phyloP scores from a whole-genome alignment of 2,329 filamentous ascomycete genomes.

The Clonostachys rosea region DNA sequence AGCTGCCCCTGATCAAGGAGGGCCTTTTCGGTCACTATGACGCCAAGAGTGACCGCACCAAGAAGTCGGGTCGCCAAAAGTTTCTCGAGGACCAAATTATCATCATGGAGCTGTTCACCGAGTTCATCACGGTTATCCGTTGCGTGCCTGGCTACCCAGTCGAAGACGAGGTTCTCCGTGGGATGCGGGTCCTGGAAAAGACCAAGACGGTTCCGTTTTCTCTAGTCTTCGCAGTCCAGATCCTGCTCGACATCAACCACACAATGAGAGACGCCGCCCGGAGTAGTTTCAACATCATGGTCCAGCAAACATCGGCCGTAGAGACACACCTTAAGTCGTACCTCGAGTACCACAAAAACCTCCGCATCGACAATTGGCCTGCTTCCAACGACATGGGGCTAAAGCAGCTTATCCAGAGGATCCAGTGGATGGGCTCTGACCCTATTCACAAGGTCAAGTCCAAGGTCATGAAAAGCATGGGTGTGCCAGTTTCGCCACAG shows the following conservation, averaged over 20 bases:
- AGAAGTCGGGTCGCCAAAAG: slow-evolving; percentile 17
- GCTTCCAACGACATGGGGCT: slow-evolving; percentile 13
- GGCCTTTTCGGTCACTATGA: too few relatives aligned
- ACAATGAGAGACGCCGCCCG: slow-evolving; percentile 11
- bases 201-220: slow-evolving; percentile 23
- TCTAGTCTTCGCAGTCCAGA: slow-evolving; percentile 30
- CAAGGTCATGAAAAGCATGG: too few relatives aligned
- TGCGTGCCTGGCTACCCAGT: slow-evolving; percentile 14
- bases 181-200: slow-evolving; percentile 19
- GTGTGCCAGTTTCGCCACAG: too few relatives aligned
- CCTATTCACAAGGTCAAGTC: too few relatives aligned
- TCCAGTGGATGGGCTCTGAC: too few relatives aligned
- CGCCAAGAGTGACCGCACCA: slow-evolving; percentile 8
- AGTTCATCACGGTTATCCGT: slow-evolving; percentile 16
- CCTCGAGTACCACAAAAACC: slow-evolving; percentile 19
- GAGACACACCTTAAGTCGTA: slow-evolving; percentile 12
- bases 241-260: slow-evolving; percentile 34
- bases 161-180: slow-evolving; percentile 29
- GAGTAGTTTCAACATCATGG: slow-evolving; percentile 4
- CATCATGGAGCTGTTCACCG: slow-evolving; percentile 22
- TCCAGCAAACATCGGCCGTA: too few relatives aligned
- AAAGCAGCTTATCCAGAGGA: too few relatives aligned
- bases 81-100: slow-evolving; percentile 25
- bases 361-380: slow-evolving; percentile 20
- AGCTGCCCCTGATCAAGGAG: too few relatives aligned